Evolutionary conservation across 2,329 filamentous ascomycete genomes (phyloP).

Genomic region (Colletotrichum lini): DNA sequence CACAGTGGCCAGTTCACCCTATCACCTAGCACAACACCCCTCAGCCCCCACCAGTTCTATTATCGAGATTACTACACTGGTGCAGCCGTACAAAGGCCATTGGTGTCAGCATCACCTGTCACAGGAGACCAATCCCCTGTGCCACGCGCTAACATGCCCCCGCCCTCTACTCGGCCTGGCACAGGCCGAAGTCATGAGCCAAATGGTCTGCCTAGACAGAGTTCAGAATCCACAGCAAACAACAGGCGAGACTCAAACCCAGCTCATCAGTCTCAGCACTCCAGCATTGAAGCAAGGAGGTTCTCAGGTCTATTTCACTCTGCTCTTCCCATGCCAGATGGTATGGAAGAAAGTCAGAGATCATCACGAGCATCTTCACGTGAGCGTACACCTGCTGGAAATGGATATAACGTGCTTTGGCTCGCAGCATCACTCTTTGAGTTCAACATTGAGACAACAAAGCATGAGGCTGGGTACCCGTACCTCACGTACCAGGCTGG

Average conservation of each 20-base stretch:
- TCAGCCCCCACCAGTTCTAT: conserved; percentile 69
- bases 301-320: conserved; percentile 89
- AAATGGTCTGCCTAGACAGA: conserved; percentile 63
- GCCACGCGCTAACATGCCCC: conserved; percentile 53
- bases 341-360: conserved; percentile 65
- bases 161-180: conserved; percentile 64
- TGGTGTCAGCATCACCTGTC: conserved; percentile 61
- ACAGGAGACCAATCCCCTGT: conserved; percentile 67
- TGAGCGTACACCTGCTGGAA: conserved; percentile 67
- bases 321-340: conserved; percentile 84
- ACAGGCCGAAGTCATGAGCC: conserved; percentile 75
- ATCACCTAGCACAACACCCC: conserved; percentile 65
- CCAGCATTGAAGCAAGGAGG: conserved; percentile 63
- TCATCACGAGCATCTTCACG: conserved; percentile 73
- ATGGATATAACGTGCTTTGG: conserved; percentile 84
- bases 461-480: conserved; percentile 93
- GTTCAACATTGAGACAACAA: conserved; percentile 94
- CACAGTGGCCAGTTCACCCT: conserved; percentile 77
- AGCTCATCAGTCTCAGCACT: conserved; percentile 66
- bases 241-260: conserved; percentile 69
- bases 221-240: conserved; percentile 64
- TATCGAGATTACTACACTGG: conserved; percentile 69
- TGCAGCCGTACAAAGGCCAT: conserved; percentile 53
- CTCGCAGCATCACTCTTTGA: conserved; percentile 95
- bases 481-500: conserved; percentile 96